phyloP scores from a whole-genome alignment of 1,284 basidiomycete species.

The Malassezia slooffiae region DNA sequence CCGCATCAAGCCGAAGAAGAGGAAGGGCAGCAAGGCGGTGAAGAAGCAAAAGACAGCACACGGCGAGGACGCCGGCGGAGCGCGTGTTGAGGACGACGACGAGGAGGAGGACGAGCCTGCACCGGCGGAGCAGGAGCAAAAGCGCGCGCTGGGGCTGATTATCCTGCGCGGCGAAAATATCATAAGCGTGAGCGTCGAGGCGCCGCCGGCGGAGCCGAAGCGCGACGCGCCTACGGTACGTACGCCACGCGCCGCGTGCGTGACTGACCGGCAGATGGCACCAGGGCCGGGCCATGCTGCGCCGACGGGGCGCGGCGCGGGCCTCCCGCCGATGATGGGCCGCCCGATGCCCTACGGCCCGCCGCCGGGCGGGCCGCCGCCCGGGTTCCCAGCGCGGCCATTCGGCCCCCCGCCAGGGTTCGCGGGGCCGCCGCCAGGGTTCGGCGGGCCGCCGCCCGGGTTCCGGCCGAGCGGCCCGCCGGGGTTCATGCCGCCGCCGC shows the following conservation, averaged over 20 bases:
- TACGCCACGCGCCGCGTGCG: constrained; percentile 12
- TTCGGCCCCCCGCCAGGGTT: constrained; percentile 9
- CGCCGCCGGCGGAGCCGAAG: constrained; percentile 82
- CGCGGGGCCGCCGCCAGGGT: constrained; percentile 37
- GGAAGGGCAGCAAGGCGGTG: constrained; percentile 10
- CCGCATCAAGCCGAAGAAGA: constrained; percentile 36
- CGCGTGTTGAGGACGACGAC: constrained; percentile 16
- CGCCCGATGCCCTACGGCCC: constrained; percentile 48
- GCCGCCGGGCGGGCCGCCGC: constrained; percentile 31
- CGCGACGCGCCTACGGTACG: constrained; percentile 67
- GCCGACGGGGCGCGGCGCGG: constrained; percentile 93
- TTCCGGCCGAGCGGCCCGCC: too few relatives aligned
- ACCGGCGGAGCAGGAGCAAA: constrained; percentile 73
- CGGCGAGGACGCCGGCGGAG: constrained; percentile 22
- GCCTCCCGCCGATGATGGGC: constrained; percentile 60
- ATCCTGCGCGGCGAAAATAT: constrained; percentile 94
- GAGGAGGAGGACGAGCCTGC: constrained; percentile 45
- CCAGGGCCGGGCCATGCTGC: constrained; percentile 84
- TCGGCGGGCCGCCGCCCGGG: constrained; percentile 27
- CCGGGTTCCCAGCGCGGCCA: constrained; percentile 17
- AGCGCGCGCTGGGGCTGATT: constrained; percentile 85
- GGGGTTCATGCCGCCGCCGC: too few relatives aligned
- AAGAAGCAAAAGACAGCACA: constrained; percentile 33
- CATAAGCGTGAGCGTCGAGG: constrained; percentile 87
- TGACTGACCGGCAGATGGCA: constrained; percentile 53